Conservation (phyloP, 176 grass and related monocot genomes). For the Musa acuminata region DNA sequence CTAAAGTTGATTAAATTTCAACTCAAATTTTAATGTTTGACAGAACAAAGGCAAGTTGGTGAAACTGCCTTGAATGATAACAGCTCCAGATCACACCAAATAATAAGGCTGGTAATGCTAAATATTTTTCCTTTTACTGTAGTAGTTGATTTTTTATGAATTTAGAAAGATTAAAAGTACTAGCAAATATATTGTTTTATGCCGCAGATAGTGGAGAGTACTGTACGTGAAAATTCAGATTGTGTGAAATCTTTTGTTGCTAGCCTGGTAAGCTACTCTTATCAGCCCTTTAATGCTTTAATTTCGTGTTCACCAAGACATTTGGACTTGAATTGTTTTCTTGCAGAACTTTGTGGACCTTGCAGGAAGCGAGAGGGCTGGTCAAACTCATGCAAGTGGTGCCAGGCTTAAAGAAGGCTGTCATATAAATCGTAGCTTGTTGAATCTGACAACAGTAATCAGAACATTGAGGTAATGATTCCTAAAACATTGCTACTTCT, state of each 20-base stretch:
- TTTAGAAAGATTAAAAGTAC: slow-evolving; percentile 17
- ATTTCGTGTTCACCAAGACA: neutral
- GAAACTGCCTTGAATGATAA: slow-evolving; percentile 91
- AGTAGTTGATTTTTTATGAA: neutral
- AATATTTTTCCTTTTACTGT: neutral
- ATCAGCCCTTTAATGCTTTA: neutral
- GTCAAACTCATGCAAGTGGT: slow-evolving; percentile 91
- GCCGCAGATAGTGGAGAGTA: slow-evolving; percentile 72
- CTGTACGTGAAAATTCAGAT: slow-evolving; percentile 63
- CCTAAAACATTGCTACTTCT: neutral
- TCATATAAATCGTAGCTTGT: slow-evolving; percentile 85
- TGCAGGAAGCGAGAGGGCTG: slow-evolving; percentile 88
- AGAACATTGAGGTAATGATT: slow-evolving; percentile 72
- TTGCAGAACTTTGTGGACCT: slow-evolving; percentile 96
- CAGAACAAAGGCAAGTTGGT: slow-evolving; percentile 97
- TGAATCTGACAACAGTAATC: slow-evolving; percentile 94
- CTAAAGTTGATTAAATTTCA: slow-evolving; percentile 12
- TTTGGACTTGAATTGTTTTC: slow-evolving; percentile 16
- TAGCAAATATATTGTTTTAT: slow-evolving; percentile 23
- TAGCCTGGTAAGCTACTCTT: slow-evolving; percentile 49
- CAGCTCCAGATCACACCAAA: slow-evolving; percentile 98
- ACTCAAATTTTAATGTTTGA: slow-evolving; percentile 12
- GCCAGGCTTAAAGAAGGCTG: slow-evolving; percentile 82
- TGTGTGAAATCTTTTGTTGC: slow-evolving; percentile 95
- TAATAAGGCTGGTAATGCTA: slow-evolving; percentile 81